Evolutionary conservation across 169 alveolate genomes (phyloP), one percentile per base, ranked within the genome.

Genomic region (Eimeria sp.): DNA sequence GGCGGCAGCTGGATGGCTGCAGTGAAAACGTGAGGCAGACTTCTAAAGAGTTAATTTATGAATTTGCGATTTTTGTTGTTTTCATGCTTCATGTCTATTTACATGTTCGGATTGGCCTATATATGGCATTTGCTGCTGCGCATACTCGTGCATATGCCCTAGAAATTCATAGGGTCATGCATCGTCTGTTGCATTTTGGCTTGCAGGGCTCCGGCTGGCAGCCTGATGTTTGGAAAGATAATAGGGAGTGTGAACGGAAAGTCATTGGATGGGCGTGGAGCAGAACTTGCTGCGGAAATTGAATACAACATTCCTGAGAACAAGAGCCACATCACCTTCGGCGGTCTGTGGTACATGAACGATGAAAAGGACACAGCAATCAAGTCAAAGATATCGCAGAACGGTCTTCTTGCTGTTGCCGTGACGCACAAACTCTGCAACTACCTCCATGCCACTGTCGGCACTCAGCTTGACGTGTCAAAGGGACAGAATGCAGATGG

Each of bases 311-410:
- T 93, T 45, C 49, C 87, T 16, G 96, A 93, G 20, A 89, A 89
- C 54, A 78, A 82, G 49, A 70, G 84, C 47, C 65, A 83, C 72
- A 83, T 93, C 3, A 78, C 82, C 20, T 93, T 93, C 86, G 96
- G 96, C 7, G 96, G 96, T 30, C 30, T 93, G 89, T 93, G 96
- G 96, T 82, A 93, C 86, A 25, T 93, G 96, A 93, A 82, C 72
- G 94, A 78, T 34, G 78, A 84, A 49, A 84, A 57, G 16, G 96
- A 93, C 61, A 93, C 96, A 10, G 43, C 34, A 30, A n/a, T 93
- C 34, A 93, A 93, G 54, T 89, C 96, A 58, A 93, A 93, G 30
- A 61, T 93, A 16, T 75, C 94, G 27, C 96, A 93, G n/a, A 67
- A 93, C 61, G 96, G 93, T 13, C 70, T 58, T 27, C 47, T 93